Base-by-base conservation (phyloP, 2,329 filamentous ascomycete species). In the Tricladium varicosporioides region DNA sequence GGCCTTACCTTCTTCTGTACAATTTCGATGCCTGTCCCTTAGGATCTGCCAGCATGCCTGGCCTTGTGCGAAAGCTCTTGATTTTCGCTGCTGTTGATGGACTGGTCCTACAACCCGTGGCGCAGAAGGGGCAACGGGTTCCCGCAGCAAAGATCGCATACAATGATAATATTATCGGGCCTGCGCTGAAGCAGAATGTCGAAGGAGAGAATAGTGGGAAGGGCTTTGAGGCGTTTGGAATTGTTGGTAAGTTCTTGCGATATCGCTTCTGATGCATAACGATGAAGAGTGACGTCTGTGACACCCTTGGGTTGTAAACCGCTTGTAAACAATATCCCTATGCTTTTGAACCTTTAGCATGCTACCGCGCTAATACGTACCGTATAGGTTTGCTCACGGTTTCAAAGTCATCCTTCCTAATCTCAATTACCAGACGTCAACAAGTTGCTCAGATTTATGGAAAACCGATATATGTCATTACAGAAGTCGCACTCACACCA, bases 401-500 rank as follows among this genome's bases (percentile, higher is more conserved):
- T 58, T 89, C 92, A 18, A 88, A 86, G 40, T 82, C 87, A 27
- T 89, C 86, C 62, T 97, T 93, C 73, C 82, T 99, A 5, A 83
- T 99, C 57, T 88, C 91, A 10, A 95, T 99, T 67, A 92, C 88
- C 18, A 84, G 86, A 57, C 89, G 93, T 48, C 84, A 95, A 67
- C 90, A 96, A 71, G 92, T 97, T 50, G 94, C 94, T 2, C 87
- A 92, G 62, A 85, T 97, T 50, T 85, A 87, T 62, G 91, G 91
- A 5, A 86, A 83, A 54, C 87, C 92, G 0, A 78, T 97, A 54
- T 99, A 95, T 72, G 86, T 91, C 42, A 84, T 97, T 58, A 94
- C 89, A 45, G 91, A 95, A 65, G 89, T 97, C 32, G 88, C 91
- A 5, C 77, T 97, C n/a, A 96, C 96, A 5, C 94, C 94, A 0